Percentiles rank a stretch among this genome's conserved stretches.
phyloP scores from a whole-genome alignment of 1,139 yeast species.

The Hyphopichia khmerensis region DNA sequence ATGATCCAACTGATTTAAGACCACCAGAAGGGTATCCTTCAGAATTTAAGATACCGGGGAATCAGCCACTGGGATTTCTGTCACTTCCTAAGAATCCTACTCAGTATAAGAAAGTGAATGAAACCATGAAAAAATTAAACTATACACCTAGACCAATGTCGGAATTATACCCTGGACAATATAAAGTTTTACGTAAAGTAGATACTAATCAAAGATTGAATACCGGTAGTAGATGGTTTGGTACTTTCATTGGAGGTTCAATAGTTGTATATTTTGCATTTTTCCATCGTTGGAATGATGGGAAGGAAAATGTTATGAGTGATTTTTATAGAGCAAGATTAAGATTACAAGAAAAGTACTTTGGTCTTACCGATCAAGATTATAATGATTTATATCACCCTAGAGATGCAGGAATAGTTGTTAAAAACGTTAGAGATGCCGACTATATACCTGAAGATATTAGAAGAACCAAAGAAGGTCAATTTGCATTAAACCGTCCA shows the following conservation, averaged over 20 bases:
- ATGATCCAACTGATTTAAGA: slow-evolving; percentile 71
- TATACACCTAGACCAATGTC: slow-evolving; percentile 80
- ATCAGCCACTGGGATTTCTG: slow-evolving; percentile 53
- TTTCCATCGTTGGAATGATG: slow-evolving; percentile 83
- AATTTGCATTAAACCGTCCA: slow-evolving; percentile 64
- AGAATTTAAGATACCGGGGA: slow-evolving; percentile 62
- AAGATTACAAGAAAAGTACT: slow-evolving; percentile 48
- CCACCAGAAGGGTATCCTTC: slow-evolving; percentile 88
- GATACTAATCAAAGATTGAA: slow-evolving; percentile 56
- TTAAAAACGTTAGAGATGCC: slow-evolving; percentile 44
- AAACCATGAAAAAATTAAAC: slow-evolving; percentile 69
- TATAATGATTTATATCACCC: slow-evolving; percentile 59
- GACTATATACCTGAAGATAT: slow-evolving; percentile 40
- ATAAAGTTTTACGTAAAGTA: slow-evolving; percentile 65
- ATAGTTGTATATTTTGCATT: slow-evolving; percentile 60
- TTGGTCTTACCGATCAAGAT: slow-evolving; percentile 60
- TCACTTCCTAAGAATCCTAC: slow-evolving; percentile 67
- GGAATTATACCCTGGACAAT: slow-evolving; percentile 76
- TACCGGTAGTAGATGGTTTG: slow-evolving; percentile 55
- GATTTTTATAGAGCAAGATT: slow-evolving; percentile 65
- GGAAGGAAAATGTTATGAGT: slow-evolving; percentile 72
- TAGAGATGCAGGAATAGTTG: slow-evolving; percentile 30
- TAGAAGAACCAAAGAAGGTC: slow-evolving; percentile 43
- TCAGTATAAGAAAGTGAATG: slow-evolving; percentile 67
- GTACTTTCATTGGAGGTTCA: slow-evolving; percentile 44